Evolutionary conservation across 805 yeast genomes (phyloP), one percentile per base, ranked within the genome.

Genomic region (Metschnikowia anglica): DNA sequence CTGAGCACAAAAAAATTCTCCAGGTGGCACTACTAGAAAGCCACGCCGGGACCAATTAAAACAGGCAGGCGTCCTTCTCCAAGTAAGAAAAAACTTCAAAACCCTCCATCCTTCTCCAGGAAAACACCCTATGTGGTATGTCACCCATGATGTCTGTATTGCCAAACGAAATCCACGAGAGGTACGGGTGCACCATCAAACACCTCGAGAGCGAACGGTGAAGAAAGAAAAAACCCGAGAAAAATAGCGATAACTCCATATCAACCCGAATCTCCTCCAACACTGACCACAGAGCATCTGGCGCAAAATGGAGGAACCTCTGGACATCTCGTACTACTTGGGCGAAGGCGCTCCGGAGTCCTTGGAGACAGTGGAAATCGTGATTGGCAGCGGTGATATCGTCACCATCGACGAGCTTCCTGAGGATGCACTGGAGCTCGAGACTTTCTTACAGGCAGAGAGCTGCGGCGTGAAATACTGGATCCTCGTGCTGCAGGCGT

Each of bases 391-490:
- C 55, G 74, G 74, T 3, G 96, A 89, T 65, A 85, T 88, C 48
- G 96, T 91, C 49, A 84, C 88, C 39, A 79, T 93, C 53, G 80
- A 81, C 26, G 98, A 91, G 58, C 72, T 89, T 43, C 95, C 96
- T 4, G 96, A 87, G 17, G 96, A 91, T 61, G 87, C 96, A 4
- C 74, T 80, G 34, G 98, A 93, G 58, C 73, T 93, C 49, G 80
- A 85, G 51, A 77, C 79, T 20, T 76, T 91, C 48, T 70, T 93
- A 49, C 84, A 85, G 48, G 87, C 85, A 51, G 98, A 93, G 66
- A 79, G 77, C 43, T 83, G 91, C 37, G 80, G 77, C 17, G 72
- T 76, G 41, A 81, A 83, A 58, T 87, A 81, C 65, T 93, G 99
- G 99, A 65, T 88, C 15, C 76, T 84, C 17, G 81, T 90, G 48